A percentile compares a stretch with the other conserved stretches of the same genome.
Conservation (phyloP, 108 stramenopile species). For the Skeletonema marinoi region DNA sequence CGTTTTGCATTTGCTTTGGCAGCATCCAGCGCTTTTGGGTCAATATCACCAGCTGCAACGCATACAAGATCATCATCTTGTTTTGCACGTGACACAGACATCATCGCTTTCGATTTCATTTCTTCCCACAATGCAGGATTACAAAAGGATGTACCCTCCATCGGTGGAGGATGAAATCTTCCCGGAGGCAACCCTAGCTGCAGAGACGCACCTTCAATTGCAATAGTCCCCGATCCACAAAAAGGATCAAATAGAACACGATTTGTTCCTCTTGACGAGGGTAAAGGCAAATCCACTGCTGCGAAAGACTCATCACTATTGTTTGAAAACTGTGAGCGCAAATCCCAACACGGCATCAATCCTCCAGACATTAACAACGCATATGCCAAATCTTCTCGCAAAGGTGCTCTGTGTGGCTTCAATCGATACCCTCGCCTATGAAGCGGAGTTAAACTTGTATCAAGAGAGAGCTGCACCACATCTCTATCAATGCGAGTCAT, state of each 20-base stretch:
- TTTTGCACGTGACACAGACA: slow-evolving; percentile 14
- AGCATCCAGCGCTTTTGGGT: slow-evolving; percentile 47
- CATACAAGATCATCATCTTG: neutral
- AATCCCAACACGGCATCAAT: slow-evolving; percentile 49
- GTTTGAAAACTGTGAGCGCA: slow-evolving; percentile 1
- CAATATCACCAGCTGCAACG: neutral
- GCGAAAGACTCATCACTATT: neutral
- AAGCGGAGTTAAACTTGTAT: slow-evolving; percentile 51
- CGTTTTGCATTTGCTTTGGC: slow-evolving; percentile 67
- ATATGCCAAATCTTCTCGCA: slow-evolving; percentile 82
- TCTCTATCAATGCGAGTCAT: slow-evolving; percentile 57
- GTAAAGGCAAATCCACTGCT: neutral
- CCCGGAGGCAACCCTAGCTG: slow-evolving; percentile 65
- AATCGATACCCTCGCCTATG: slow-evolving; percentile 78
- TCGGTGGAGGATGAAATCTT: slow-evolving; percentile 56
- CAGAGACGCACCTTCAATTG: slow-evolving; percentile 77
- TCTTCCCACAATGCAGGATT: slow-evolving; percentile 46
- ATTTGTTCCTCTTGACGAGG: neutral
- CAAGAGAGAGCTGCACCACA: slow-evolving; percentile 63
- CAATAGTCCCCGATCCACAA: slow-evolving; percentile 84
- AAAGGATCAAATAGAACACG: slow-evolving; percentile 61
- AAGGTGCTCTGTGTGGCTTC: slow-evolving; percentile 68
- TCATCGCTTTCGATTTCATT: slow-evolving; percentile 24
- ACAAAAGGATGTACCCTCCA: slow-evolving; percentile 54
- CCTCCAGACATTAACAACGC: slow-evolving; percentile 63